Base-by-base conservation (phyloP, 2,329 filamentous ascomycete genomes). In the Rasamsonia emersonii region DNA sequence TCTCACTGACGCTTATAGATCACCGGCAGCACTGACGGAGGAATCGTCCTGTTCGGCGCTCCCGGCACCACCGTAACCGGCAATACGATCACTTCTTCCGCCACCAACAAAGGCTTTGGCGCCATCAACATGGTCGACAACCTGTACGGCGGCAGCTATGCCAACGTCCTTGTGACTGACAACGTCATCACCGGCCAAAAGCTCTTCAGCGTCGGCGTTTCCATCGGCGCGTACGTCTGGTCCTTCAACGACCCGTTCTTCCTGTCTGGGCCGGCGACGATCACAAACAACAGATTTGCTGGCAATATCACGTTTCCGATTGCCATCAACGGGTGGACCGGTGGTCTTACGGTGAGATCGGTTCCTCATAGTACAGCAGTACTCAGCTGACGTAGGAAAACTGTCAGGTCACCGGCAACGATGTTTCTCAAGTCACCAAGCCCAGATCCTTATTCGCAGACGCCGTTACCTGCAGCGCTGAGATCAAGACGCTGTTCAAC, bases 141-240 rank as follows among this genome's bases (percentile, higher is more conserved):
- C 4, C 20, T 30, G 0, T 37, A 37, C 17, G 35, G 28, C 14
- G 35, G 35, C 10, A 28, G 19, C 10, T 37, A 33, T 23, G 24
- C 30, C 5, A 29, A 29, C 16, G 35, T 37, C 6, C 15, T 24
- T 5, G 35, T 37, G 8, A 37, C 30, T 9, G 32, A 33, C 16
- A 37, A 37, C 4, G 29, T 20, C 8, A 32, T 45, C 26, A 31
- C 21, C 17, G 27, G 30, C 24, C 18, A 36, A 30, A 24, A 36
- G 9, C 7, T 28, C 16, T 15, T 29, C 10, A 14, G 30, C 36
- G 14, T 25, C 18, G 19, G 33, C 18, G 25, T 40, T 34, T 24
- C 41, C 32, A 32, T 42, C 37, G 35, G 35, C 4, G 35, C 29
- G n/a, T 37, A 19, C 26, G 35, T 26, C 2, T 37, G 35, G 35